Evolutionary conservation across 2,329 filamentous ascomycete genomes (phyloP).

Genomic region (Davidsoniella australis): DNA sequence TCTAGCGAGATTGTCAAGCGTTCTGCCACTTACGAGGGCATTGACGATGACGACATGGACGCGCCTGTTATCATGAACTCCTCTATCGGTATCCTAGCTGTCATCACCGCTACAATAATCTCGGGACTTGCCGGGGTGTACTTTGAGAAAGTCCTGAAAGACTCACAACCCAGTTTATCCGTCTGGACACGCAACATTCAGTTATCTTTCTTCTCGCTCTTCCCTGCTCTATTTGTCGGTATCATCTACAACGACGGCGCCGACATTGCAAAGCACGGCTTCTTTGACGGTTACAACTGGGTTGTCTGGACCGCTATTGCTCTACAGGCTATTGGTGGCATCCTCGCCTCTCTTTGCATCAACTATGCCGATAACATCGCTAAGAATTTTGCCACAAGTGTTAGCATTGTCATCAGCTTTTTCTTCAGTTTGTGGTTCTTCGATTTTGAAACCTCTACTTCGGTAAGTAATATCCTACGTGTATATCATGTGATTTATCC

Average conservation of each 20-base stretch:
- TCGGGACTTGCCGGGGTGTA: slow-evolving; percentile 77
- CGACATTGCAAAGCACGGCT: slow-evolving; percentile 66
- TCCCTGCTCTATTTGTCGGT: slow-evolving; percentile 73
- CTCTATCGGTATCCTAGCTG: slow-evolving; percentile 61
- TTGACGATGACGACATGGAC: slow-evolving; percentile 46
- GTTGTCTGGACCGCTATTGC: slow-evolving; percentile 74
- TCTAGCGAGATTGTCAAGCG: slow-evolving; percentile 30
- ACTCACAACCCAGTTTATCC: slow-evolving; percentile 56
- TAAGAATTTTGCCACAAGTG: slow-evolving; percentile 84
- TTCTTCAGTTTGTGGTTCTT: slow-evolving; percentile 76
- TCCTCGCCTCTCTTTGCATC: slow-evolving; percentile 41
- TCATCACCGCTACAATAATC: slow-evolving; percentile 58
- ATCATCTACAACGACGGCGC: slow-evolving; percentile 76
- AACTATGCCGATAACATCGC: slow-evolving; percentile 50
- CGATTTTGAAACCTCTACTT: slow-evolving; percentile 53
- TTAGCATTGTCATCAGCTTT: slow-evolving; percentile 78
- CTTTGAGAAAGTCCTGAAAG: slow-evolving; percentile 83
- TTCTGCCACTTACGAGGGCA: slow-evolving; percentile 82
- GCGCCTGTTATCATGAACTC: slow-evolving; percentile 27
- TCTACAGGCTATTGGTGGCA: slow-evolving; percentile 68
- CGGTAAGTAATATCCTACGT: slow-evolving; percentile 36
- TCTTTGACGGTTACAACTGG: slow-evolving; percentile 89
- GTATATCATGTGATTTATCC: not conserved
- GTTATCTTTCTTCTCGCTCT: slow-evolving; percentile 82
- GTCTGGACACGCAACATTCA: slow-evolving; percentile 94